Conservation (phyloP, 2,329 filamentous ascomycete species). For the Ascochyta koolunga region DNA sequence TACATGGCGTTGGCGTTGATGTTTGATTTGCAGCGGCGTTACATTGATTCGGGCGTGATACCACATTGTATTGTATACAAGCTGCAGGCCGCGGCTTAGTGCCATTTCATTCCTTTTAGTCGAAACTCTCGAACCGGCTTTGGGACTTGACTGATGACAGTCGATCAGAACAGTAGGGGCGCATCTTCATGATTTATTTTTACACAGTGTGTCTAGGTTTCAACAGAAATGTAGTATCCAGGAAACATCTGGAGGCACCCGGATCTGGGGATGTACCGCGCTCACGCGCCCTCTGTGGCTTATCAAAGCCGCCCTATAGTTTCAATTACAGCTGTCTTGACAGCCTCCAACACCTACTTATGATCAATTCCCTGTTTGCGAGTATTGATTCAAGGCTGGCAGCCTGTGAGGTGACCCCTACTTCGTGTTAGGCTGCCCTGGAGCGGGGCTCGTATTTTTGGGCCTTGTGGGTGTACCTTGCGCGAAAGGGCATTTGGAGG, state of each 20-base stretch:
- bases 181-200: background rate
- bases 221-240: constrained; percentile 6
- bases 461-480: background rate
- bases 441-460: constrained; percentile 1
- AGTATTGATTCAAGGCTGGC: background rate
- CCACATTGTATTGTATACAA: constrained; percentile 34
- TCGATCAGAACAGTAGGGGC: background rate
- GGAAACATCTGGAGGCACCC: background rate
- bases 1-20: constrained; percentile 37
- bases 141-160: constrained; percentile 7
- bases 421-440: background rate
- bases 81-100: constrained; percentile 26
- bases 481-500: background rate
- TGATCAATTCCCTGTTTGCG: background rate
- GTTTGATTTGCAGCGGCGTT: constrained; percentile 17
- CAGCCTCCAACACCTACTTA: background rate
- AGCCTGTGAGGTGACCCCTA: constrained; percentile 3
- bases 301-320: constrained; percentile 1
- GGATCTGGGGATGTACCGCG: constrained; percentile 9
- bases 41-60: constrained; percentile 29
- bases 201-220: background rate
- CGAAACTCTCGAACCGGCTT: background rate
- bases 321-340: constrained; percentile 4
- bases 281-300: constrained; percentile 7
- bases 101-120: constrained; percentile 24